Conservation (phyloP, 371 early-diverging fungal genomes). For the Syncephalastrum sp. region DNA sequence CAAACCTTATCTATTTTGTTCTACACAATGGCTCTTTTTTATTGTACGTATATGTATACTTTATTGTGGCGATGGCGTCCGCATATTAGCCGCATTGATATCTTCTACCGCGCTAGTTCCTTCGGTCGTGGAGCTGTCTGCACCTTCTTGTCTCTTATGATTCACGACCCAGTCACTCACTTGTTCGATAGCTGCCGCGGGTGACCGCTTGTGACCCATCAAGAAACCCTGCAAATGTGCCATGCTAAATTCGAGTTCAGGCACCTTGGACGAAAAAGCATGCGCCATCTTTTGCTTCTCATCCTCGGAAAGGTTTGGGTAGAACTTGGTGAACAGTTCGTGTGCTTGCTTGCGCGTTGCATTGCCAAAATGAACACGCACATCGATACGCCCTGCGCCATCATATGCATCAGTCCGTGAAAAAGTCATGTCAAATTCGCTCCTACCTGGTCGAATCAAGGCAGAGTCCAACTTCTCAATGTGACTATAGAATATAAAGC, state of each 20-base stretch:
- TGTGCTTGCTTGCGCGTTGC: slow-evolving; percentile 72
- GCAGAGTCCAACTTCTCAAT: slow-evolving; percentile 94
- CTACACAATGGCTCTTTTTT: too few relatives aligned
- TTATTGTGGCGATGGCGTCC: too few relatives aligned
- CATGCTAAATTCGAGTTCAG: slow-evolving; percentile 55
- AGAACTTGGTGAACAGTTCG: slow-evolving; percentile 54
- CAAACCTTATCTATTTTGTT: too few relatives aligned
- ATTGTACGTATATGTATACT: not conserved
- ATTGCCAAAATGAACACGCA: slow-evolving; percentile 82
- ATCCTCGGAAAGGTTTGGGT: slow-evolving; percentile 17
- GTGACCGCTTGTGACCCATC: slow-evolving; percentile 23
- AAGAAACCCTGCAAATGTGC: slow-evolving; percentile 80
- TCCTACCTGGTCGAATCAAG: slow-evolving; percentile 83
- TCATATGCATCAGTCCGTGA: too few relatives aligned
- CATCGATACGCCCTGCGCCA: slow-evolving; percentile 73
- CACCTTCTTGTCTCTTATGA: slow-evolving; percentile 1
- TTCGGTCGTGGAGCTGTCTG: slow-evolving; percentile 9
- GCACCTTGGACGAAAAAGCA: slow-evolving; percentile 50
- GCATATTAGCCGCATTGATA: too few relatives aligned
- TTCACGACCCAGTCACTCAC: slow-evolving; percentile 11
- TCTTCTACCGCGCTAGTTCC: not conserved
- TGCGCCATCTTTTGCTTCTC: slow-evolving; percentile 33
- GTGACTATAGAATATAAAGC: slow-evolving; percentile 61
- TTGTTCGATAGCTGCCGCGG: slow-evolving; percentile 8
- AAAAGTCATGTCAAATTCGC: too few relatives aligned